Percentiles rank a stretch among this genome's conserved stretches.
Evolutionary conservation across 208 protist species (phyloP).

Genomic region (Leishmania major): DNA sequence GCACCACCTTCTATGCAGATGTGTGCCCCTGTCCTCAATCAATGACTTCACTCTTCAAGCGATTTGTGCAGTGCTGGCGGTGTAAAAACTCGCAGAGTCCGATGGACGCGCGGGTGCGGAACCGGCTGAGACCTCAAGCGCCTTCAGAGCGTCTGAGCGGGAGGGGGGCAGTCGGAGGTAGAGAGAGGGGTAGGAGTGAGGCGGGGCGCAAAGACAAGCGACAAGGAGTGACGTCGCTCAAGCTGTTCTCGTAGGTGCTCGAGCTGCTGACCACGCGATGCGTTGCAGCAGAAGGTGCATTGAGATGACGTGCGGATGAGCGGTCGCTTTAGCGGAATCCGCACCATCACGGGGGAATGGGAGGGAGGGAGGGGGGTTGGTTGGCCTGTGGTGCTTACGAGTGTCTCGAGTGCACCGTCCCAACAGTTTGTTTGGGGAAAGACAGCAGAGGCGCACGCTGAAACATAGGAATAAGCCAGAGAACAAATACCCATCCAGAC

Average conservation of each 20-base stretch:
- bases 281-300: not conserved
- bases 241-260: too few relatives aligned
- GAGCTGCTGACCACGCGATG: too few relatives aligned
- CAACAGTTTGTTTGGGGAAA: not conserved
- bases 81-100: not conserved
- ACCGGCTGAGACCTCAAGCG: not conserved
- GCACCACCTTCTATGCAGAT: not conserved
- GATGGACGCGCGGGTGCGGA: not conserved
- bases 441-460: not conserved
- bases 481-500: not conserved
- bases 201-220: not conserved
- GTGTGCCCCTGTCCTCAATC: not conserved
- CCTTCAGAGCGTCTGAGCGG: not conserved
- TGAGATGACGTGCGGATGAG: not conserved
- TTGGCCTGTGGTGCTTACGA: not conserved
- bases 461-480: not conserved
- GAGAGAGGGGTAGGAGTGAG: not conserved
- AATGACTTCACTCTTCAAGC: not conserved
- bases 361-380: not conserved
- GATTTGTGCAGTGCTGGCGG: not conserved
- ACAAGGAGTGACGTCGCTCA: too few relatives aligned
- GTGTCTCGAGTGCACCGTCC: not conserved
- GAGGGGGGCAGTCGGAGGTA: not conserved
- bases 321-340: not conserved
- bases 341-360: not conserved